phyloP scores from a whole-genome alignment of 148 eudicot species.

The Chenopodium suecicum region DNA sequence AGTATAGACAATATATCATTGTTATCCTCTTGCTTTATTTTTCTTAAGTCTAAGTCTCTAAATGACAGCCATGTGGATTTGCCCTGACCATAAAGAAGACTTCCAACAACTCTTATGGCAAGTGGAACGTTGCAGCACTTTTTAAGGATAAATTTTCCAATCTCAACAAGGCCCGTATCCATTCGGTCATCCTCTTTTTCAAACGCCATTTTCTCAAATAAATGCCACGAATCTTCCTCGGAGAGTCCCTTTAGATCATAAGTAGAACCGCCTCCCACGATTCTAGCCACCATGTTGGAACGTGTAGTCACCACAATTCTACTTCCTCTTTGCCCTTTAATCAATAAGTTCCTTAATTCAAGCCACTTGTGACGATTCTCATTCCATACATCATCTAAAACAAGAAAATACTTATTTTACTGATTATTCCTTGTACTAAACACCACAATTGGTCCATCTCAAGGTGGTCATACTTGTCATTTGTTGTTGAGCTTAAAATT shows the following conservation, averaged over 20 bases:
- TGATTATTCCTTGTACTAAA: not conserved
- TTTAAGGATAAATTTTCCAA: not conserved
- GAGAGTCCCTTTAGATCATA: not conserved
- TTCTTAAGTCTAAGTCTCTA: not conserved
- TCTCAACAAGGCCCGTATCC: not conserved
- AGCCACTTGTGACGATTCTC: not conserved
- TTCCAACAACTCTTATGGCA: not conserved
- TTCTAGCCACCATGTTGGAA: not conserved
- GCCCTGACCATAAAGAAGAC: not conserved
- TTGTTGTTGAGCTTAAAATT: not conserved
- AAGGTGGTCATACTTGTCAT: not conserved
- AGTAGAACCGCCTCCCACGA: not conserved
- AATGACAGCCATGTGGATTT: not conserved
- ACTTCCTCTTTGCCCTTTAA: not conserved
- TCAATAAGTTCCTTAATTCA: not conserved
- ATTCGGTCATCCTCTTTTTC: not conserved
- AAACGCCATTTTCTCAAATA: not conserved
- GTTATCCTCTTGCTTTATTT: not conserved
- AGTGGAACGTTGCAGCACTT: not conserved
- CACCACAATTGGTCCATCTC: not conserved
- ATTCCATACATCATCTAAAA: conserved; percentile 5
- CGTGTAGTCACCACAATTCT: not conserved
- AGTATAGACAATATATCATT: not conserved
- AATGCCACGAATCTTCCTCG: not conserved
- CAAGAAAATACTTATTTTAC: not conserved